Conservation (phyloP, 169 alveolate genomes). For the Blepharisma undulans region DNA sequence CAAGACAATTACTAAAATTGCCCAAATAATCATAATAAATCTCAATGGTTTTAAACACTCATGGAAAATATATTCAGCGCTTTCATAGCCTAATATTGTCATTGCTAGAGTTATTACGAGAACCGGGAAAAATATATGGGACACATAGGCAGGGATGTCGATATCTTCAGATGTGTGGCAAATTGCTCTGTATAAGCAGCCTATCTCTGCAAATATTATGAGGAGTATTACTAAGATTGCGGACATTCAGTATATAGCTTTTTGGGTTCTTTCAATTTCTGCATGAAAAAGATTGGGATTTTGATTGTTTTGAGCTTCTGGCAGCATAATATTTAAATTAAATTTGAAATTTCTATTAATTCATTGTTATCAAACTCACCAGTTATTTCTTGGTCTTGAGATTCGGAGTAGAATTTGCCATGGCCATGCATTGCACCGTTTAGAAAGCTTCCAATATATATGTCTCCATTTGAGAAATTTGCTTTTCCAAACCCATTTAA, state of each 20-base stretch:
- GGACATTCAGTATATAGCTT: slow-evolving; percentile 11
- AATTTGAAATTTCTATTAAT: background rate
- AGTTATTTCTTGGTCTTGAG: background rate
- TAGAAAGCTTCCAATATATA: slow-evolving; percentile 6
- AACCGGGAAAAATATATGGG: slow-evolving; percentile 31
- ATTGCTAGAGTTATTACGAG: background rate
- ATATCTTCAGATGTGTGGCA: slow-evolving; percentile 42
- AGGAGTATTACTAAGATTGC: background rate
- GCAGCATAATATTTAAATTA: background rate
- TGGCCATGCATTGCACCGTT: slow-evolving; percentile 19
- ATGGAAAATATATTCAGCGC: background rate
- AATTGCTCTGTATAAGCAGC: slow-evolving; percentile 9
- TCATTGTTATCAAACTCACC: slow-evolving; percentile 13
- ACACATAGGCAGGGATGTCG: slow-evolving; percentile 26
- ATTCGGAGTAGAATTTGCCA: slow-evolving; percentile 14
- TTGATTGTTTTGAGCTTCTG: background rate
- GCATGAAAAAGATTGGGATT: background rate
- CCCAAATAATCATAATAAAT: background rate
- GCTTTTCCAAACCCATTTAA: slow-evolving; percentile 30
- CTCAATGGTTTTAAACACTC: background rate
- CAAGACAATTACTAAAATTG: background rate
- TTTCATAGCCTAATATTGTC: background rate
- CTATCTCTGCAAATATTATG: background rate
- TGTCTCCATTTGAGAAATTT: slow-evolving; percentile 16
- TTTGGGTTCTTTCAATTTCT: slow-evolving; percentile 28